These are phyloP conservation scores for Cryphonectria naterciae DNA, from an alignment of 2,329 filamentous ascomycete species.

Conservation along the genomic window DNA sequence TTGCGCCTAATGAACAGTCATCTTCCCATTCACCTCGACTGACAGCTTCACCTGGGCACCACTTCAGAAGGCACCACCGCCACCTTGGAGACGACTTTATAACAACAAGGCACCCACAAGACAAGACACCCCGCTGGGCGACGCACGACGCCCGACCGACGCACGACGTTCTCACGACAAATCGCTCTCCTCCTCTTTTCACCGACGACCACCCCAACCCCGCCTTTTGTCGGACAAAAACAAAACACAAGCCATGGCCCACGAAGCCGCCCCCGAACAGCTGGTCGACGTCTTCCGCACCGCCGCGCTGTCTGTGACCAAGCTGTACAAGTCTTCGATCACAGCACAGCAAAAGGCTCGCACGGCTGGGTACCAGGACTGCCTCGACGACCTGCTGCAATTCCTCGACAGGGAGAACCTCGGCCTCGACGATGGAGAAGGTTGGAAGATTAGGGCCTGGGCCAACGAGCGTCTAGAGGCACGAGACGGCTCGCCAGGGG, in stretches of 20 bases:
- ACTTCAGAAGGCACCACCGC: neutral
- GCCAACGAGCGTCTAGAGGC: slow-evolving; percentile 72
- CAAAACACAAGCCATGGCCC: slow-evolving; percentile 42
- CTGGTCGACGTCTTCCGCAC: slow-evolving; percentile 89
- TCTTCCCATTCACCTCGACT: slow-evolving; percentile 11
- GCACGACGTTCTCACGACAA: neutral
- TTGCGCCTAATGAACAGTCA: slow-evolving; percentile 18
- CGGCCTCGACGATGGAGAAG: slow-evolving; percentile 79
- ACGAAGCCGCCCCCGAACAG: slow-evolving; percentile 57
- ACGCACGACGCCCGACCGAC: neutral
- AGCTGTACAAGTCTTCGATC: slow-evolving; percentile 91
- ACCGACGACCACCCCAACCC: neutral
- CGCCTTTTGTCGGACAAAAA: neutral
- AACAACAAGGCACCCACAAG: neutral
- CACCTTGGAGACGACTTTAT: neutral
- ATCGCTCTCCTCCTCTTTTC: neutral
- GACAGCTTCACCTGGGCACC: neutral
- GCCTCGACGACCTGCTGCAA: slow-evolving; percentile 82
- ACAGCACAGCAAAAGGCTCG: slow-evolving; percentile 76
- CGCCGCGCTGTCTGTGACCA: slow-evolving; percentile 91
- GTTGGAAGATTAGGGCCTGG: slow-evolving; percentile 64
- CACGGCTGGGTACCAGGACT: slow-evolving; percentile 88
- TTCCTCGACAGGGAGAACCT: slow-evolving; percentile 85
- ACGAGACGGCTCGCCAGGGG: slow-evolving; percentile 53
- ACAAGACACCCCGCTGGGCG: slow-evolving; percentile 5